Percentiles rank a stretch among this genome's conserved stretches.
These are phyloP conservation scores for Aphanocladium album DNA, from an alignment of 2,329 filamentous ascomycete species.

Conservation along the genomic window DNA sequence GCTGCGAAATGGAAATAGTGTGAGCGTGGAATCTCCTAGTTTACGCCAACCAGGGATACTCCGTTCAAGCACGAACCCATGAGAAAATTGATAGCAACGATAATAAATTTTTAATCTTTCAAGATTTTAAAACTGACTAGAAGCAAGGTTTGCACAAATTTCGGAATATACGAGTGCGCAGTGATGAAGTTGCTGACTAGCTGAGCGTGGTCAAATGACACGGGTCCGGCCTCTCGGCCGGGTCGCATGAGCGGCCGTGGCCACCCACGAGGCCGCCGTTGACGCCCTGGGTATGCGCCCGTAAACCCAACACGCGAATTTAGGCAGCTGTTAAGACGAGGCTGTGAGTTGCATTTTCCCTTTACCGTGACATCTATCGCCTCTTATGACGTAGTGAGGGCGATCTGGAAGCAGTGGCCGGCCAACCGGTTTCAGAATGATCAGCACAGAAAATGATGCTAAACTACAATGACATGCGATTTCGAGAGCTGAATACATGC, in stretches of 20 bases:
- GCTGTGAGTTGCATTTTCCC: not conserved
- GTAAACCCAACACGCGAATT: not conserved
- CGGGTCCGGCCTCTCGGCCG: not conserved
- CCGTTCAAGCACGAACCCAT: not conserved
- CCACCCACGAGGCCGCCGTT: conserved; percentile 3
- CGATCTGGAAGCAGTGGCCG: not conserved
- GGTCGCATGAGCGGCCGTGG: conserved; percentile 10
- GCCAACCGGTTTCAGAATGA: not conserved
- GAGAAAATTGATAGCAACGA: not conserved
- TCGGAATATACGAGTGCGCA: not conserved
- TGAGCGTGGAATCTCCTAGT: not conserved
- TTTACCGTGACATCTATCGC: not conserved
- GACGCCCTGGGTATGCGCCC: not conserved
- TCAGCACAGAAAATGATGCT: not conserved
- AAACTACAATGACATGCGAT: not conserved
- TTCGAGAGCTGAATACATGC: not conserved
- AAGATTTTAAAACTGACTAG: not conserved
- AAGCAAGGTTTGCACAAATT: not conserved
- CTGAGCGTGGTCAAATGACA: conserved; percentile 6
- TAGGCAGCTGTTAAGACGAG: not conserved
- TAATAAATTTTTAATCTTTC: too few relatives aligned
- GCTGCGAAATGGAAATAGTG: not conserved
- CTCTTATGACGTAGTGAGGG: not conserved
- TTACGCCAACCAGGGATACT: not conserved
- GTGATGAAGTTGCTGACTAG: not conserved